These are phyloP conservation scores for Plantago major DNA, from an alignment of 257 asterid genomes.

Conservation along the genomic window DNA sequence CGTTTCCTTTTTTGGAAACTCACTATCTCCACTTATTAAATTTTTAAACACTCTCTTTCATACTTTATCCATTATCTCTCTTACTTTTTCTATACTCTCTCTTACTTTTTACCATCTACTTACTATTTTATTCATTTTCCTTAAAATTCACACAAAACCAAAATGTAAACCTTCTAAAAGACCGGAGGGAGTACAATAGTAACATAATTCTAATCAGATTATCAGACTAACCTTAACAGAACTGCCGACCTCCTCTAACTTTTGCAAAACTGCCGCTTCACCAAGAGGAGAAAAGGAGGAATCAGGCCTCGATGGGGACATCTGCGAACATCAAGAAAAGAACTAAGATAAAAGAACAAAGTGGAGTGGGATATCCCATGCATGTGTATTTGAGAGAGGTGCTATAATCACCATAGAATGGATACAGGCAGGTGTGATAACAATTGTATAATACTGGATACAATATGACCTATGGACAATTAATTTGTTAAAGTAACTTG, in stretches of 20 bases:
- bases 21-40: too few species aligned
- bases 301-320: slow-evolving; percentile 46
- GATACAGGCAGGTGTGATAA: background rate
- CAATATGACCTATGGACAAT: background rate
- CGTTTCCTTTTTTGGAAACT: too few species aligned
- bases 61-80: too few species aligned
- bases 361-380: background rate
- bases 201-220: background rate
- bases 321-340: slow-evolving; percentile 28
- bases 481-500: slow-evolving; percentile 6
- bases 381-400: too few species aligned
- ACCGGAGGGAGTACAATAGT: too few species aligned
- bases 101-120: too few species aligned
- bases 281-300: slow-evolving; percentile 29
- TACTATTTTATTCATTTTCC: too few species aligned
- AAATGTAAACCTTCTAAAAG: too few species aligned
- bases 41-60: too few species aligned
- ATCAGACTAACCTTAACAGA: slow-evolving; percentile 57
- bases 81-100: too few species aligned
- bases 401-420: too few species aligned
- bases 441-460: background rate
- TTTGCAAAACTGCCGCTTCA: slow-evolving; percentile 48
- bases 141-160: too few species aligned
- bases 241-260: slow-evolving; percentile 68
- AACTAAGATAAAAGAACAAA: background rate